Conservation (phyloP, 2,329 filamentous ascomycete genomes). For the Lachnellula suecica region DNA sequence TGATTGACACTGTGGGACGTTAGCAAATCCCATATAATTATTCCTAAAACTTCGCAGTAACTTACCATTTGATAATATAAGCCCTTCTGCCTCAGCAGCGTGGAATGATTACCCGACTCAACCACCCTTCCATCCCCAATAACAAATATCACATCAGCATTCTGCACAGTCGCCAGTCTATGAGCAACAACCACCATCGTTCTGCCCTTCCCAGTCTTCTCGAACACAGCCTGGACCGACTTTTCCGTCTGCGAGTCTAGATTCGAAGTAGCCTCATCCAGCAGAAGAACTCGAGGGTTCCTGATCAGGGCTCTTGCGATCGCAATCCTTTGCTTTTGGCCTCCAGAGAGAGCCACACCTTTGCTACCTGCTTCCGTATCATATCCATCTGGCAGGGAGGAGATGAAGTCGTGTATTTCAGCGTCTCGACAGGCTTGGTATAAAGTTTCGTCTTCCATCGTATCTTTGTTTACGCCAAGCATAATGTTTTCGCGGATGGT, state of each 20-base stretch:
- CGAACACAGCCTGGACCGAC: conserved; percentile 62
- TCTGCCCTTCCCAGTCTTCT: conserved; percentile 55
- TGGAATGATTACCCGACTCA: conserved; percentile 24
- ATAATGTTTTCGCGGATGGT: conserved; percentile 68
- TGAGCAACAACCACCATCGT: conserved; percentile 44
- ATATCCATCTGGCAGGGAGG: conserved; percentile 76
- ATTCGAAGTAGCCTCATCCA: conserved; percentile 70
- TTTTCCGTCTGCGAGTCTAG: conserved; percentile 53
- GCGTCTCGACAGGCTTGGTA: conserved; percentile 63
- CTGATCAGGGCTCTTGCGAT: conserved; percentile 72
- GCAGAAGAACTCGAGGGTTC: conserved; percentile 62
- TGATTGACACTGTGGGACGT: conserved; percentile 16
- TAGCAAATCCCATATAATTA: conserved; percentile 2
- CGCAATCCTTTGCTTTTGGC: conserved; percentile 92
- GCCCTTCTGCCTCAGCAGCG: conserved; percentile 16
- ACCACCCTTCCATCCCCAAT: conserved; percentile 25
- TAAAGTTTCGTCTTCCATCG: conserved; percentile 60
- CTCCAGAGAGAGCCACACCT: conserved; percentile 85
- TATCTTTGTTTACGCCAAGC: conserved; percentile 53
- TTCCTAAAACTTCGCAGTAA: not conserved
- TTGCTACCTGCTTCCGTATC: conserved; percentile 88
- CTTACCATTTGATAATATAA: conserved; percentile 27
- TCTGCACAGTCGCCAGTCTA: conserved; percentile 27
- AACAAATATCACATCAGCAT: conserved; percentile 30
- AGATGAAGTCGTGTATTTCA: conserved; percentile 89